A percentile compares a stretch with the other conserved stretches of the same genome.
These are phyloP conservation scores for Stentor coeruleus DNA, from an alignment of 73 alveolate genomes.

Conservation along the genomic window DNA sequence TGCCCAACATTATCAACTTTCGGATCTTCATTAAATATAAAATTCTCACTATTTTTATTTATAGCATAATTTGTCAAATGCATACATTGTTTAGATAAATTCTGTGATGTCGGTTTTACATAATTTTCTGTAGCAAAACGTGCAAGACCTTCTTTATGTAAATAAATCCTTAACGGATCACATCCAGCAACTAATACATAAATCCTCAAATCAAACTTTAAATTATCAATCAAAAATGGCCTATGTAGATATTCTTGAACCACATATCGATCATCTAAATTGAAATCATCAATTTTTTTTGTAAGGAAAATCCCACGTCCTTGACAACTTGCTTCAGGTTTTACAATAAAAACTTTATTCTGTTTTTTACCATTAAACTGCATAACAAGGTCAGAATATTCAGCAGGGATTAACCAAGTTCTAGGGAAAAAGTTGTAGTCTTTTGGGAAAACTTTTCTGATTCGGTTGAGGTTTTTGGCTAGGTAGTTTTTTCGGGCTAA, in stretches of 20 bases:
- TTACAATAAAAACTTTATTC: conserved; percentile 69
- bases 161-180: conserved; percentile 83
- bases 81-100: conserved; percentile 69
- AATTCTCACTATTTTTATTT: conserved; percentile 72
- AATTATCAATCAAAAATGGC: conserved; percentile 88
- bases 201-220: conserved; percentile 82
- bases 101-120: conserved; percentile 53
- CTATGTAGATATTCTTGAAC: conserved; percentile 77
- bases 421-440: conserved; percentile 65
- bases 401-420: conserved; percentile 76
- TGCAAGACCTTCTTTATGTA: conserved; percentile 93
- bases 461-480: conserved; percentile 65
- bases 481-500: conserved; percentile 71
- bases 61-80: conserved; percentile 89
- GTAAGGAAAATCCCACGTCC: conserved; percentile 78
- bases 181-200: conserved; percentile 89
- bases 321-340: conserved; percentile 80
- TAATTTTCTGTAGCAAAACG: conserved; percentile 75
- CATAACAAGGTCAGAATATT: conserved; percentile 54
- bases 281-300: conserved; percentile 50
- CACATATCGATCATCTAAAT: conserved; percentile 72
- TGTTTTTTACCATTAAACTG: conserved; percentile 41
- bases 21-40: conserved; percentile 54
- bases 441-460: conserved; percentile 58
- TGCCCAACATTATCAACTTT: conserved; percentile 57